A percentile compares a stretch with the other conserved stretches of the same genome.
These are phyloP conservation scores for Sambucus nigra DNA, from an alignment of 129 eudicot species.

Conservation along the genomic window DNA sequence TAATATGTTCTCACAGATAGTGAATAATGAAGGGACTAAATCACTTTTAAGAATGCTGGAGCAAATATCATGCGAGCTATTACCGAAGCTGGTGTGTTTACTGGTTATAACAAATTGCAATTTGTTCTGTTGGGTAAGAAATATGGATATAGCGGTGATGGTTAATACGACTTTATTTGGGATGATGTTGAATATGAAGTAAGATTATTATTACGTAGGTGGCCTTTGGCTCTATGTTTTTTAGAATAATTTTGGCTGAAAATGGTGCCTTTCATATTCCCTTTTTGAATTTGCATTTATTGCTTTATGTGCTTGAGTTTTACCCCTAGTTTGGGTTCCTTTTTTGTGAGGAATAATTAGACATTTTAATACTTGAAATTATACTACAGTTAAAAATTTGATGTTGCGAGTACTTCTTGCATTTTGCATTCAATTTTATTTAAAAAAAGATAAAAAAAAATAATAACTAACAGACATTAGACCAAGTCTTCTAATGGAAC, in stretches of 20 bases:
- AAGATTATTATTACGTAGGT: too few species aligned
- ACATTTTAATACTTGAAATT: not conserved
- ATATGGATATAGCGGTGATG: constrained; percentile 49
- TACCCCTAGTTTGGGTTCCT: not conserved
- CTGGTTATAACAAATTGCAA: constrained; percentile 55
- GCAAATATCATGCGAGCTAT: constrained; percentile 48
- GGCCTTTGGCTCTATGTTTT: not conserved
- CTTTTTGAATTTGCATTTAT: not conserved
- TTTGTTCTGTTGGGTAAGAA: constrained; percentile 46
- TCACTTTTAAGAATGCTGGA: constrained; percentile 54
- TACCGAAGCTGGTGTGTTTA: constrained; percentile 56
- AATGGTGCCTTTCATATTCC: too few species aligned
- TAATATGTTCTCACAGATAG: constrained; percentile 38
- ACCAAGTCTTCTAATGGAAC: too few species aligned
- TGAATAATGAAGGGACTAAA: constrained; percentile 42
- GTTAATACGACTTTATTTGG: too few species aligned
- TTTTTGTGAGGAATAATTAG: not conserved
- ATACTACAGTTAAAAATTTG: not conserved
- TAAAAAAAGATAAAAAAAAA: too few species aligned
- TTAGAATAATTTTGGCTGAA: too few species aligned
- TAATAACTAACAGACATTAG: too few species aligned
- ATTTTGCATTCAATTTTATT: not conserved
- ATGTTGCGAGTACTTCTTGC: not conserved
- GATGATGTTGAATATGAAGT: too few species aligned
- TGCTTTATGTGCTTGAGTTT: not conserved